Conservation (phyloP, 1,139 yeast genomes). For the Geotrichum siamense region DNA sequence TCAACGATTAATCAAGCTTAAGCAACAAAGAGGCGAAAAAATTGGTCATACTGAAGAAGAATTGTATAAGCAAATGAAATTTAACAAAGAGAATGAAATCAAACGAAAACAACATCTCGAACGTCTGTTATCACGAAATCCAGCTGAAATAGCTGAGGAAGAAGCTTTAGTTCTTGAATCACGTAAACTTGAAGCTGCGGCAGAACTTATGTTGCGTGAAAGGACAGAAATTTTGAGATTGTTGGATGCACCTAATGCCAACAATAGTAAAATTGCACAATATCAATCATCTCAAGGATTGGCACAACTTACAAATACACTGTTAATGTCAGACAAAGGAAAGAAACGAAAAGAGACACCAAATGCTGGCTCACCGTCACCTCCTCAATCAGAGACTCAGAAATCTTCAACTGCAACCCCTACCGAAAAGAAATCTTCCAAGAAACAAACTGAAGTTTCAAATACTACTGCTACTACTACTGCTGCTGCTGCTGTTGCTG, state of each 20-base stretch:
- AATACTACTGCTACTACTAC: slow-evolving; percentile 15
- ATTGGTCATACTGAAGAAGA: slow-evolving; percentile 35
- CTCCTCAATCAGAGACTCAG: slow-evolving; percentile 42
- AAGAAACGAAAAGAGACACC: slow-evolving; percentile 44
- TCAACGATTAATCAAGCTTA: slow-evolving; percentile 40
- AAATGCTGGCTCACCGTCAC: slow-evolving; percentile 28
- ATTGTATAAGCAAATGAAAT: slow-evolving; percentile 41
- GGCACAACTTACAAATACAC: slow-evolving; percentile 72
- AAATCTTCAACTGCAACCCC: slow-evolving; percentile 26
- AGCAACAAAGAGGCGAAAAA: slow-evolving; percentile 39
- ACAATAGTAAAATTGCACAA: slow-evolving; percentile 68
- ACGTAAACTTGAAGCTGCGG: slow-evolving; percentile 84
- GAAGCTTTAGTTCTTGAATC: slow-evolving; percentile 91
- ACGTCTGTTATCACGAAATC: slow-evolving; percentile 70
- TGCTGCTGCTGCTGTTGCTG: slow-evolving; percentile 11
- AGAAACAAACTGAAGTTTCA: slow-evolving; percentile 8
- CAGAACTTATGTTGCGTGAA: slow-evolving; percentile 80
- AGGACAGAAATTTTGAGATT: slow-evolving; percentile 71
- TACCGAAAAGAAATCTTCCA: slow-evolving; percentile 24
- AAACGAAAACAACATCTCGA: slow-evolving; percentile 77
- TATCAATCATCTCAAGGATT: slow-evolving; percentile 84
- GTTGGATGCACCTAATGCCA: slow-evolving; percentile 74
- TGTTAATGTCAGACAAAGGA: slow-evolving; percentile 70
- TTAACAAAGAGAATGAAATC: slow-evolving; percentile 59
- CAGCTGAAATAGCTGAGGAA: slow-evolving; percentile 97